Evolutionary conservation across 2,329 filamentous ascomycete genomes (phyloP), one percentile per base, ranked within the genome.

Genomic region (Fusarium udum): DNA sequence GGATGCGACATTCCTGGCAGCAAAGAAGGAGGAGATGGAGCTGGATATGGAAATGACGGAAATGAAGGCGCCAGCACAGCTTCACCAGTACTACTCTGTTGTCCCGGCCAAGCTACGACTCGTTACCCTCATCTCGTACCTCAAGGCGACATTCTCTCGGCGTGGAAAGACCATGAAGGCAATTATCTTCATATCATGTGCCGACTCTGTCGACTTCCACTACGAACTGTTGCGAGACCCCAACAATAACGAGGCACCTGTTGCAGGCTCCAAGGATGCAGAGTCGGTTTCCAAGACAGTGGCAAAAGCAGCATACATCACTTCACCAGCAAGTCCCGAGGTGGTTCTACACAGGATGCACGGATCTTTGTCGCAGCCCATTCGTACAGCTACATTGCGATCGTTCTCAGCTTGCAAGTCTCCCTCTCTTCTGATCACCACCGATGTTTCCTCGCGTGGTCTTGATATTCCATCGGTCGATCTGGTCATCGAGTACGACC

Each of bases 191-290:
- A 93, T 99, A 55, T 97, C 95, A 16, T 99, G 96, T 78, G 95
- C 96, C 26, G 96, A 99, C 81, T 96, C 94, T 3, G 96, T 98
- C 67, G 95, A 99, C 80, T 99, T 98, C 78, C 95, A 98, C 81
- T 98, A 95, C 80, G 93, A 97, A 69, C 85, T 97, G 7, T 89
- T 99, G 64, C 92, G 86, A 48, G 77, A 83, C 32, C 80, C 81
- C 0, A 80, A 79, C 16, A 78, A 79, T 7, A 69, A 78, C 1
- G 79, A 80, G 15, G 57, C 73, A 4, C 71, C 80, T 22, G 73
- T 69, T 5, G 66, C 78, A 37, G 74, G 79, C 7, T 77, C 79
- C 46, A 80, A 82, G 64, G 77, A 83, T 8, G 68, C 79, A 52
- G 77, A 82, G 69, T 66, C 80, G 18, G 85, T 85, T 3, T 85